phyloP scores from a whole-genome alignment of 495 filamentous ascomycete genomes.

The Platismatia glauca region DNA sequence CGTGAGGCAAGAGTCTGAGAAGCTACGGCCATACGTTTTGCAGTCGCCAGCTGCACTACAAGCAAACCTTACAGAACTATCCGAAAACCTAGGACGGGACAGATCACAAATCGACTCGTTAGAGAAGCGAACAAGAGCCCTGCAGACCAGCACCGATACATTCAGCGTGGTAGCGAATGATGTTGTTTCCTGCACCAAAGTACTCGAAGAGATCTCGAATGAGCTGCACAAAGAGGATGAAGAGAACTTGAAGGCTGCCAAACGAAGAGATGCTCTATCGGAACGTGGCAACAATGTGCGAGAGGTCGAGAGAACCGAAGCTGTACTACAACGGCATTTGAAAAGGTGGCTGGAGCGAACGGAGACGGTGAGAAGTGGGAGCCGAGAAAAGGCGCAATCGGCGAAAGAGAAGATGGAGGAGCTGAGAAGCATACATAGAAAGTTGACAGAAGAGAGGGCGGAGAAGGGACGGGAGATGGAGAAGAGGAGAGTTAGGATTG shows the following conservation, averaged over 20 bases:
- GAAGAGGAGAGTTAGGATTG: conserved; percentile 77
- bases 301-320: conserved; percentile 83
- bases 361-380: conserved; percentile 64
- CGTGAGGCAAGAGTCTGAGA: conserved; percentile 67
- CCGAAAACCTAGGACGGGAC: conserved; percentile 62
- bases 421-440: conserved; percentile 68
- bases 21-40: conserved; percentile 82
- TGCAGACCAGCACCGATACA: conserved; percentile 87
- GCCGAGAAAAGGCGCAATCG: conserved; percentile 65
- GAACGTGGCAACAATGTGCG: conserved; percentile 80
- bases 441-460: conserved; percentile 71
- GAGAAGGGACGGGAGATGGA: conserved; percentile 89
- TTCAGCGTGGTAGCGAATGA: conserved; percentile 76
- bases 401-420: conserved; percentile 87
- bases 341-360: conserved; percentile 77
- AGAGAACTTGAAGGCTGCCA: conserved; percentile 64
- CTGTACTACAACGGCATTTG: conserved; percentile 72
- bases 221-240: conserved; percentile 89
- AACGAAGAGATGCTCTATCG: conserved; percentile 76
- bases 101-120: conserved; percentile 77
- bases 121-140: conserved; percentile 72
- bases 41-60: conserved; percentile 79
- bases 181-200: conserved; percentile 72
- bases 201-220: conserved; percentile 75
- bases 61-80: conserved; percentile 69